Evolutionary conservation across 306 rosid species (phyloP).

Genomic region (Gastrolobium bilobum): DNA sequence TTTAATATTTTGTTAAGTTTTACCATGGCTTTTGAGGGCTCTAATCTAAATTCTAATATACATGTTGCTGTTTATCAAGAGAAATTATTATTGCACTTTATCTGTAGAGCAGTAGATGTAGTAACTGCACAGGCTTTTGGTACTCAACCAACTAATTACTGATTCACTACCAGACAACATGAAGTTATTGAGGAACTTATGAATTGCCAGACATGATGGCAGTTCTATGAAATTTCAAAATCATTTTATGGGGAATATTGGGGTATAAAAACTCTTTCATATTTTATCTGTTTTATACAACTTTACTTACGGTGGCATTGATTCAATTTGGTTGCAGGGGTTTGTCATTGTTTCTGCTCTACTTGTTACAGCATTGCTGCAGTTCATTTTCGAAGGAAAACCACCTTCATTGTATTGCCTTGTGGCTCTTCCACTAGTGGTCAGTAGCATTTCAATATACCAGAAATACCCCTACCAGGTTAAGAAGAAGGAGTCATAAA

Average conservation of each 20-base stretch:
- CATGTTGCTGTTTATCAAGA: constrained; percentile 9
- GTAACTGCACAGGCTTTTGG: constrained; percentile 2
- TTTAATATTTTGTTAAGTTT: constrained; percentile 11
- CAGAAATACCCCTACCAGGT: constrained; percentile 86
- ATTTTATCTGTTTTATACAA: constrained; percentile 6
- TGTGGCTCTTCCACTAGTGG: constrained; percentile 88
- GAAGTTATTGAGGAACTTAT: constrained; percentile 21
- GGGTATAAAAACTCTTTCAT: constrained; percentile 14
- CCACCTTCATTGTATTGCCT: constrained; percentile 90
- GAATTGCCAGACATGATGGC: constrained; percentile 3
- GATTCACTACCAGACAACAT: constrained; percentile 13
- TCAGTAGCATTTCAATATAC: constrained; percentile 82
- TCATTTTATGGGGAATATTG: constrained; percentile 32
- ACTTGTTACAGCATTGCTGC: constrained; percentile 90
- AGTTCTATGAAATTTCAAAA: constrained; percentile 7
- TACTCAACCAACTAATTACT: constrained; percentile 4
- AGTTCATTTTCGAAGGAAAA: constrained; percentile 93
- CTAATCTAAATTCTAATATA: constrained; percentile 24
- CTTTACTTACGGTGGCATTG: constrained; percentile 22
- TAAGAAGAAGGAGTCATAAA: constrained; percentile 74
- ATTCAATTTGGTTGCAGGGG: constrained; percentile 76
- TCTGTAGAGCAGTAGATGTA: constrained; percentile 29
- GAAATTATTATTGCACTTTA: constrained; percentile 9
- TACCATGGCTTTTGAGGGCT: background rate
- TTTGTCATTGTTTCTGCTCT: constrained; percentile 97